phyloP scores from a whole-genome alignment of 352 stramenopile species.

The Phytophthora meadii region DNA sequence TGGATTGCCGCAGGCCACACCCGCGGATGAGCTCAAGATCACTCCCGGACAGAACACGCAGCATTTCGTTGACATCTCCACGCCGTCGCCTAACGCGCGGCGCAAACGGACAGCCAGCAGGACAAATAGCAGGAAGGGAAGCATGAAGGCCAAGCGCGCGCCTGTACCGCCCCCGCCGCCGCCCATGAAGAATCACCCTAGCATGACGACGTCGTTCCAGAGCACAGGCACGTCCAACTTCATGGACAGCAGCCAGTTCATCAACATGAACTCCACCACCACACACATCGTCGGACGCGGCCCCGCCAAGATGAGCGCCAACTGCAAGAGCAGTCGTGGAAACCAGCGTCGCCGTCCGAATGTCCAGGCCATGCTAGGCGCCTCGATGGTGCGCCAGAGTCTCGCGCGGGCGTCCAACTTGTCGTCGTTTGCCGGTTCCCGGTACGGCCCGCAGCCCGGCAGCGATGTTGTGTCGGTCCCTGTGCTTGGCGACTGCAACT shows the following conservation, averaged over 20 bases:
- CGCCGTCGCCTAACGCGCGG: conserved; percentile 46
- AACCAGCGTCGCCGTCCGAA: conserved; percentile 54
- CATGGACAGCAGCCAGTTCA: conserved; percentile 67
- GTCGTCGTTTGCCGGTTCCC: conserved; percentile 44
- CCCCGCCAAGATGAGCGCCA: conserved; percentile 29
- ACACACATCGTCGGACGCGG: conserved; percentile 40
- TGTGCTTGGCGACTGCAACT: conserved; percentile 70
- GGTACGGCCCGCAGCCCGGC: conserved; percentile 58
- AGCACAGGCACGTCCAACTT: conserved; percentile 55
- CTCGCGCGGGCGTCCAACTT: conserved; percentile 53
- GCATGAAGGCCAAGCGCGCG: conserved; percentile 35
- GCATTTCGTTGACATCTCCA: conserved; percentile 76
- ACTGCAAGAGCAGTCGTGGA: conserved; percentile 38
- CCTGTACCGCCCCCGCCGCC: conserved; percentile 10
- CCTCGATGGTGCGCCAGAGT: conserved; percentile 66
- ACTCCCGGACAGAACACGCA: conserved; percentile 56
- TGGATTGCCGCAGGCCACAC: conserved; percentile 9
- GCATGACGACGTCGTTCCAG: conserved; percentile 34
- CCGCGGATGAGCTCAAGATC: conserved; percentile 48
- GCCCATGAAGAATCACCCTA: conserved; percentile 1
- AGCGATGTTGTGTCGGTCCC: conserved; percentile 68
- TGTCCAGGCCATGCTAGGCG: conserved; percentile 73
- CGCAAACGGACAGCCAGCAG: conserved; percentile 13
- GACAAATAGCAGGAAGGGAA: conserved; percentile 7
- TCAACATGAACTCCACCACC: conserved; percentile 45